phyloP scores from a whole-genome alignment of 257 asterid species.

The Fraxinus anomala region DNA sequence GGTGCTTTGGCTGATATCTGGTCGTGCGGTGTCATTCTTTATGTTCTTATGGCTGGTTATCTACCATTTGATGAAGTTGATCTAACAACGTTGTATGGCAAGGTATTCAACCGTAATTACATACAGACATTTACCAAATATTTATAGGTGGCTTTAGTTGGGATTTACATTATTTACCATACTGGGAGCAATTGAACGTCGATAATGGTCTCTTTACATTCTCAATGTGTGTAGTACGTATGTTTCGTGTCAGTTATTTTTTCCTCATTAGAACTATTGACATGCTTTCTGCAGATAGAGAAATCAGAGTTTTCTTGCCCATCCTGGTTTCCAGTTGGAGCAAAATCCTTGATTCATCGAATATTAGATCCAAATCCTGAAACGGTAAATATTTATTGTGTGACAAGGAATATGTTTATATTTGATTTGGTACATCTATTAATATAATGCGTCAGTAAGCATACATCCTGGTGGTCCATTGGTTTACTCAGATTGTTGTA shows the following conservation, averaged over 20 bases:
- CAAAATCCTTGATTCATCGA: slow-evolving; percentile 78
- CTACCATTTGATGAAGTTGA: slow-evolving; percentile 99
- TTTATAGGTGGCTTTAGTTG: slow-evolving; percentile 8
- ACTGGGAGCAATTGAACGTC: slow-evolving; percentile 12
- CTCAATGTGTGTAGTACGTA: slow-evolving; percentile 5
- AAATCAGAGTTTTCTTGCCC: slow-evolving; percentile 90
- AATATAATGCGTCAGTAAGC: slow-evolving; percentile 2
- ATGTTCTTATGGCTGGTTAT: slow-evolving; percentile 94
- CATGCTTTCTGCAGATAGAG: slow-evolving; percentile 70
- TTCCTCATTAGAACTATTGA: slow-evolving; percentile 1
- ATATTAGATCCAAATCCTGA: slow-evolving; percentile 86
- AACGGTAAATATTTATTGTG: slow-evolving; percentile 51
- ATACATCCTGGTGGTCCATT: slow-evolving; percentile 3
- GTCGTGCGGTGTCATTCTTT: slow-evolving; percentile 98
- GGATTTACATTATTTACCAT: slow-evolving; percentile 4
- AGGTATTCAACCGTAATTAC: slow-evolving; percentile 51
- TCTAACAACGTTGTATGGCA: slow-evolving; percentile 85
- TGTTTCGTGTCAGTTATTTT: slow-evolving; percentile 4
- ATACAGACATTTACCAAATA: slow-evolving; percentile 2
- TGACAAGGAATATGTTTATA: slow-evolving; percentile 13
- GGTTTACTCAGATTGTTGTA: background rate
- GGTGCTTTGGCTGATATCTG: slow-evolving; percentile 97
- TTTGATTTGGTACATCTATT: background rate
- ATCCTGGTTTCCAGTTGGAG: slow-evolving; percentile 94
- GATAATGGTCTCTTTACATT: background rate